Conservation (phyloP, 2,329 filamentous ascomycete species). For the Aspergillus flavus region DNA sequence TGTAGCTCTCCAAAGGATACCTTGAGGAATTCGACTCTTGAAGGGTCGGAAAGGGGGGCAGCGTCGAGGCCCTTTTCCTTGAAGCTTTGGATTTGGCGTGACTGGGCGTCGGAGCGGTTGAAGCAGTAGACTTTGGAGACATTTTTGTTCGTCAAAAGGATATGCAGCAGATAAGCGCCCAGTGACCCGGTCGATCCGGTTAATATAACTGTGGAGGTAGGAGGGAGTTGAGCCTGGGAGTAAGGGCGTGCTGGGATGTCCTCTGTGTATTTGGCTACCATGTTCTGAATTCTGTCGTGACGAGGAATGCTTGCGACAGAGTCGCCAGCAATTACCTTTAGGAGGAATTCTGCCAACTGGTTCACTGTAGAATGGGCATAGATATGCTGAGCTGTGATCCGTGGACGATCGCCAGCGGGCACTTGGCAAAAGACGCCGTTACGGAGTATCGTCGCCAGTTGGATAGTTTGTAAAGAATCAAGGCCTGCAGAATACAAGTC, state of each 20-base stretch:
- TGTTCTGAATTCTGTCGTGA: constrained; percentile 4
- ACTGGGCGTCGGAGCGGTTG: constrained; percentile 49
- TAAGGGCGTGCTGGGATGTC: neutral
- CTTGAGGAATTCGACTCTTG: constrained; percentile 42
- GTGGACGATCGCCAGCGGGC: neutral
- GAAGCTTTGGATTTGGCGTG: constrained; percentile 41
- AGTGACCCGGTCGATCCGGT: constrained; percentile 26
- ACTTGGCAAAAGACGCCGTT: neutral
- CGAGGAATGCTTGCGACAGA: neutral
- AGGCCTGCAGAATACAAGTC: constrained; percentile 28
- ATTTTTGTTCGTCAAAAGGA: constrained; percentile 32
- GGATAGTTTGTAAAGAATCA: constrained; percentile 33
- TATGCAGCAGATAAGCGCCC: constrained; percentile 41
- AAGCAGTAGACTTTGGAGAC: constrained; percentile 51
- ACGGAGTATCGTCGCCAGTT: constrained; percentile 19
- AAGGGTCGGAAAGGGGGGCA: neutral
- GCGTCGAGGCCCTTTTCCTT: constrained; percentile 38
- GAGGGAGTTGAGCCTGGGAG: neutral
- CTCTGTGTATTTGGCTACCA: constrained; percentile 6
- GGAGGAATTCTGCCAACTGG: constrained; percentile 6
- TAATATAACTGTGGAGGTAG: constrained; percentile 11
- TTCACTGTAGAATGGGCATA: constrained; percentile 8
- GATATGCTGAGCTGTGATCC: constrained; percentile 9
- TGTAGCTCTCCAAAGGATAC: constrained; percentile 25
- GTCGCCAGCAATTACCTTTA: neutral